phyloP scores from a whole-genome alignment of 1,284 basidiomycete genomes.

The Clitocybe nebularis region DNA sequence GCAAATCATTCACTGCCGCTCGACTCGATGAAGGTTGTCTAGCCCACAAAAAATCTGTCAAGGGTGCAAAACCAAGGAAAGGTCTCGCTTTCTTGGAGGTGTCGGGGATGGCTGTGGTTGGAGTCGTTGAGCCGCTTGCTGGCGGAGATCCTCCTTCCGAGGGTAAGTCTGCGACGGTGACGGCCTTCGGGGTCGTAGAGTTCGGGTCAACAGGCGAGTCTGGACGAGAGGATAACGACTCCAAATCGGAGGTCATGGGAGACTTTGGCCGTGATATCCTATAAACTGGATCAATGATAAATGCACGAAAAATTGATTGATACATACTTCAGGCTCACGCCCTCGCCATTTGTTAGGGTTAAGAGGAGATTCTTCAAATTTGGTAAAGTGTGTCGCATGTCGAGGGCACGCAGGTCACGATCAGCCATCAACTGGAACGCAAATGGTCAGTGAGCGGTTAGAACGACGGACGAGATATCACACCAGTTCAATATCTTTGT shows the following conservation, averaged over 20 bases:
- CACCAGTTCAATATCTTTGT: slow-evolving; percentile 96
- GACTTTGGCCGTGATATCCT: slow-evolving; percentile 24
- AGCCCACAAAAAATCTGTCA: slow-evolving; percentile 60
- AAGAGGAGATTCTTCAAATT: slow-evolving; percentile 94
- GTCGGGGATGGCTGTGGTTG: slow-evolving; percentile 36
- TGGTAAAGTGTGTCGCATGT: slow-evolving; percentile 93
- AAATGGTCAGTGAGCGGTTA: slow-evolving; percentile 11
- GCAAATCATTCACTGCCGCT: slow-evolving; percentile 19
- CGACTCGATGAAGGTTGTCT: slow-evolving; percentile 48
- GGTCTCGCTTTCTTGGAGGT: slow-evolving; percentile 33
- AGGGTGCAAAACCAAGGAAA: slow-evolving; percentile 55
- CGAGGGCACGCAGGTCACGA: slow-evolving; percentile 80
- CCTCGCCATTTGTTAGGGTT: slow-evolving; percentile 73
- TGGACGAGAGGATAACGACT: slow-evolving; percentile 19
- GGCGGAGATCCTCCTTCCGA: slow-evolving; percentile 37
- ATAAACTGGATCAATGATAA: slow-evolving; percentile 3
- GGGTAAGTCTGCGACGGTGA: slow-evolving; percentile 23
- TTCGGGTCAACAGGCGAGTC: slow-evolving; percentile 22
- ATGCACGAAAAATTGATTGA: background rate
- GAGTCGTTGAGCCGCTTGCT: slow-evolving; percentile 52
- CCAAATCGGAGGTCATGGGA: slow-evolving; percentile 24
- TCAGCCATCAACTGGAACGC: slow-evolving; percentile 79
- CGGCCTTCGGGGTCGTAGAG: slow-evolving; percentile 35
- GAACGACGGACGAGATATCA: slow-evolving; percentile 19
- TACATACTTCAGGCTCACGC: slow-evolving; percentile 44